Evolutionary conservation across 1,139 yeast species (phyloP), one percentile per base, ranked within the genome.

Genomic region (Spathaspora jeffriesii): DNA sequence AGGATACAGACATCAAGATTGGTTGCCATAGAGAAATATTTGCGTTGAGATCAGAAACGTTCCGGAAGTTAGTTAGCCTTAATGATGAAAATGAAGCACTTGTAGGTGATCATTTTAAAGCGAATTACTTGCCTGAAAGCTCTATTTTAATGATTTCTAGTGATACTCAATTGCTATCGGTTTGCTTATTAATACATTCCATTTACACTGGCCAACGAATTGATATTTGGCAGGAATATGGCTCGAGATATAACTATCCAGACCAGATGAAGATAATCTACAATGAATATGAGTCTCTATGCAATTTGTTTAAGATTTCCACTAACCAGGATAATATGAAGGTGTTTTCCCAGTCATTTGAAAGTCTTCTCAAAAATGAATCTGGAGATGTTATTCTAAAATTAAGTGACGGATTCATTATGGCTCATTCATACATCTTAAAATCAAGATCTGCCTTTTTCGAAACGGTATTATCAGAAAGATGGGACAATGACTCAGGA

Each of bases 391-490:
- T 73, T 1, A 40, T 50, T 2, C 52, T 72, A 2, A 51, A 46
- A 3, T 60, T 85, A 28, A 53, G 63, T 2, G 84, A 81, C 54
- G 81, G 76, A 5, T 63, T 61, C 13, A 30, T 67, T 2, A 51
- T 48, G 5, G 75, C 81, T 5, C 82, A 82, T 55, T 77, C 85
- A 5, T 70, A 72, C 30, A 63, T 88, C 7, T 61, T 90, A 21
- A 60, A 71, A 4, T 63, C 81, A 0, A 67, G 96, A 48, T 79
- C 85, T 40, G 83, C 82, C 0, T 88, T 76, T 58, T 88, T 89
- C 61, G 84, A 81, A 50, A 77, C 87, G 0, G 53, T 81, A 2
- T 71, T 85, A 31, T 78, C 87, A 0, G 62, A 66, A 2, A 63
- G 84, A 48, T 87, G 95, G 95, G 63, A 58, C 6, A 59, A 56